Percentiles rank a stretch among this genome's conserved stretches.
Conservation (phyloP, 192 early-diverging fungal species). For the Mortierella alpina region DNA sequence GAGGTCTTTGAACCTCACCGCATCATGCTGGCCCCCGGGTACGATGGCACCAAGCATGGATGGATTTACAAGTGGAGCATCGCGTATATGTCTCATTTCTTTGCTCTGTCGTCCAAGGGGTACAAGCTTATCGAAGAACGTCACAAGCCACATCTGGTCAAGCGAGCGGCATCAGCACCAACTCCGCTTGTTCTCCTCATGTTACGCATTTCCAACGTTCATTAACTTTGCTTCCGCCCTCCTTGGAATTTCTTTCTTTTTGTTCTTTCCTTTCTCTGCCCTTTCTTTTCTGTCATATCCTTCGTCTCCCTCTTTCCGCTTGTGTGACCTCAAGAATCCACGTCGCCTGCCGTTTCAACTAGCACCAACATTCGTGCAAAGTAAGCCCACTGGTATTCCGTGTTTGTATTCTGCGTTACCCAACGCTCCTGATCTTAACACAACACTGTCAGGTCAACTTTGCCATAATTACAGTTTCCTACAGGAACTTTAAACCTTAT, state of each 20-base stretch:
- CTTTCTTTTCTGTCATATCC: background rate
- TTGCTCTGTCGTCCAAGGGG: conserved; percentile 7
- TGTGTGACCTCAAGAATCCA: conserved; percentile 1
- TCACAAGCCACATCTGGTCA: conserved; percentile 12
- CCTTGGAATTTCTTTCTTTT: too few relatives aligned
- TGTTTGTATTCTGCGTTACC: background rate
- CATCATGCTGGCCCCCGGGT: conserved; percentile 17
- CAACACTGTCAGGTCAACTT: too few relatives aligned
- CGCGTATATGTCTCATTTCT: conserved; percentile 8
- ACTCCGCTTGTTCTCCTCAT: too few relatives aligned
- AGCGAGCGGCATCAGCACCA: background rate
- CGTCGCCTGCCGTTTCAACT: background rate
- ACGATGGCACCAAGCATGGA: conserved; percentile 8
- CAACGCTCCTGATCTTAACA: background rate
- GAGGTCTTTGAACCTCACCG: conserved; percentile 10
- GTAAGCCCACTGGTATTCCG: background rate
- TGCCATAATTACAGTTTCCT: background rate
- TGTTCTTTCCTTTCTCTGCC: too few relatives aligned
- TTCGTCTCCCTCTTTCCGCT: conserved; percentile 5
- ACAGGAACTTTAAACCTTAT: too few relatives aligned
- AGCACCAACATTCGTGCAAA: background rate
- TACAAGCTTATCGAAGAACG: conserved; percentile 2
- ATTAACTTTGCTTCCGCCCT: too few relatives aligned
- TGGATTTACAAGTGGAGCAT: conserved; percentile 10
- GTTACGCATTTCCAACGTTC: too few relatives aligned